Evolutionary conservation across 345 rosid species (phyloP), one percentile per base, ranked within the genome.

Genomic region (Hevea brasiliensis): DNA sequence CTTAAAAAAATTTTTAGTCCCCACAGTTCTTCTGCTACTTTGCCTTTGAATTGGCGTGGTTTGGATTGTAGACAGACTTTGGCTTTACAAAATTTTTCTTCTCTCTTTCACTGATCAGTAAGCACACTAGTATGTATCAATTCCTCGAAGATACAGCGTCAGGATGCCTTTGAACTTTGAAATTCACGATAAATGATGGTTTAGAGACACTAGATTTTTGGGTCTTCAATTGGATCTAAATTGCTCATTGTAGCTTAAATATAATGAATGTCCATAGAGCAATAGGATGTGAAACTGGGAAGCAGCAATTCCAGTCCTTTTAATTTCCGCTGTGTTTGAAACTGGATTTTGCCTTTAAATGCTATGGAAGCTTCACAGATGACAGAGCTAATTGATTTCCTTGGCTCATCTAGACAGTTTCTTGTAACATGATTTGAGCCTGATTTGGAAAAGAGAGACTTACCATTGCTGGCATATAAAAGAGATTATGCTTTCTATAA

Each of bases 201-300:
- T 41, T 24, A 21, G 24, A 41, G 14, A 41, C 50, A 10, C 4
- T 2, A 18, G 7, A 62, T 9, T 42, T n/a, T 15, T 21, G 53
- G 50, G 44, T 41, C 2, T 50, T 29, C 51, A 64, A 26, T 67
- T 48, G 2, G 58, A 67, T 47, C 58, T 67, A 44, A 67, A 59
- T 9, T 67, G 35, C 21, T 66, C 41, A 26, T 27, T 14, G 4
- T 20, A 66, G 27, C 48, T 62, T 40, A 40, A 61, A 61, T 20
- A 40, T 10, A 62, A 18, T 14, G 48, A 0, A 37, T 64, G 42
- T 41, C 12, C 20, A 37, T 26, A 62, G 21, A 11, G 20, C n/a
- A n/a, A n/a, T 62, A 10, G 26, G 27, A 62, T 20, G 48, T 9
- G 23, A 40, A 61, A 62, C 14, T 62, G 10, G 67, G 26, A 62